Conservation (phyloP, 768 basidiomycete species). For the Russula earlei region DNA sequence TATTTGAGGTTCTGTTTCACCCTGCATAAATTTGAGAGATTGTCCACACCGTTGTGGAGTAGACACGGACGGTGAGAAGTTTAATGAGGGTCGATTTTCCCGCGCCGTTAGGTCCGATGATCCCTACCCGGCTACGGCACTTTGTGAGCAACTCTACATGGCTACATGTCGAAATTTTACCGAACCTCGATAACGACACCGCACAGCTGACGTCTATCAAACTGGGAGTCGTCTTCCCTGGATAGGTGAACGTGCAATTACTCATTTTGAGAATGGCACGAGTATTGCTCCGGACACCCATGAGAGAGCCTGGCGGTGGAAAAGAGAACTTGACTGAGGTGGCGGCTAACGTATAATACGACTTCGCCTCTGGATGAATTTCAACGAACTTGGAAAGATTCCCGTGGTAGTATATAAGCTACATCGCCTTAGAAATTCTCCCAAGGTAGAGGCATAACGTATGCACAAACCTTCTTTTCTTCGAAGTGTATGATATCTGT, state of each 20-base stretch:
- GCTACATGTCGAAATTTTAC: neutral
- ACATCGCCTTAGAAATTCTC: constrained; percentile 2
- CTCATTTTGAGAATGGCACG: constrained; percentile 90
- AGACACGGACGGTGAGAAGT: constrained; percentile 61
- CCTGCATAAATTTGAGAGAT: constrained; percentile 34
- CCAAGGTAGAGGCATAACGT: constrained; percentile 13
- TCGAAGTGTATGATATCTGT: constrained; percentile 98
- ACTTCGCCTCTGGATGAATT: constrained; percentile 85
- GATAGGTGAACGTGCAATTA: constrained; percentile 91
- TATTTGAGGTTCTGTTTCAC: constrained; percentile 85
- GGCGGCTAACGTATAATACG: constrained; percentile 93
- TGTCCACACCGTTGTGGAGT: constrained; percentile 1
- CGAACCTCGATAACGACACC: constrained; percentile 78
- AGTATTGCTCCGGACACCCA: constrained; percentile 95
- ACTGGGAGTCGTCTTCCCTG: constrained; percentile 71
- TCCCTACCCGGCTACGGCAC: constrained; percentile 68
- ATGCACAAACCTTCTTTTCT: constrained; percentile 61
- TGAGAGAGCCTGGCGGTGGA: constrained; percentile 89
- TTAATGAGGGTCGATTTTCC: constrained; percentile 96
- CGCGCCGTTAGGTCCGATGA: constrained; percentile 89
- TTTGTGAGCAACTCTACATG: constrained; percentile 23
- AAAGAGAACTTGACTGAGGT: constrained; percentile 92
- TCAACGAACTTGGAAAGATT: constrained; percentile 87
- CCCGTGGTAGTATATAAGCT: constrained; percentile 91
- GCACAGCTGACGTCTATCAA: constrained; percentile 85